phyloP scores from a whole-genome alignment of 2,329 filamentous ascomycete species.

The Xylaria sp. region DNA sequence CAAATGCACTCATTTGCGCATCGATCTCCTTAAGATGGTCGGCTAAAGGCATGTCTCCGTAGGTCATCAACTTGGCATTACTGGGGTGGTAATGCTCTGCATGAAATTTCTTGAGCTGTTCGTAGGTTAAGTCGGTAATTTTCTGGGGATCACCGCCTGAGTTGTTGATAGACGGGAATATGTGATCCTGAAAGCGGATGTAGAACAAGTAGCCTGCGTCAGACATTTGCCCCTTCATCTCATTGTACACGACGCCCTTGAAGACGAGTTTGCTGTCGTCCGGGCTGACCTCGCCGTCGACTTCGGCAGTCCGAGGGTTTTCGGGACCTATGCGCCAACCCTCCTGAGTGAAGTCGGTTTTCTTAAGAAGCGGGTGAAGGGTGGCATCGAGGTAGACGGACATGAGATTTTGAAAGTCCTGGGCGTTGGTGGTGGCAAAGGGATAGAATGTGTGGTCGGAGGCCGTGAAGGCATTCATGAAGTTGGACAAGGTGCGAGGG shows the following conservation, averaged over 20 bases:
- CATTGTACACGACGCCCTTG: conserved; percentile 98
- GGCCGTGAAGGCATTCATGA: conserved; percentile 99
- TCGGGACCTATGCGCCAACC: conserved; percentile 96
- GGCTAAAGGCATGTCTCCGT: conserved; percentile 87
- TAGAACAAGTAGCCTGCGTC: conserved; percentile 97
- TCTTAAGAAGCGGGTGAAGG: conserved; percentile 86
- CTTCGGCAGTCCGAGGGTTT: conserved; percentile 72
- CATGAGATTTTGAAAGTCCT: conserved; percentile 96
- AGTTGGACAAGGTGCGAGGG: conserved; percentile 96
- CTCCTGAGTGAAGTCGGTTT: conserved; percentile 94
- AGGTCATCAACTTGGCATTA: conserved; percentile 95
- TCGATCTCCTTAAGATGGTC: conserved; percentile 85
- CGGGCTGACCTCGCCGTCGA: conserved; percentile 55
- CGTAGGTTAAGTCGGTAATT: conserved; percentile 94
- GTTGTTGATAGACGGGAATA: conserved; percentile 94
- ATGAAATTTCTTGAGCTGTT: conserved; percentile 89
- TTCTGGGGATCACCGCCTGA: conserved; percentile 96
- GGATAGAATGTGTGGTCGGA: conserved; percentile 97
- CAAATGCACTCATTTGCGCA: conserved; percentile 77
- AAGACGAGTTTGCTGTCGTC: conserved; percentile 81
- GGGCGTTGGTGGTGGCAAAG: conserved; percentile 94
- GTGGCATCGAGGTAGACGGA: conserved; percentile 97
- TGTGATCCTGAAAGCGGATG: conserved; percentile 92
- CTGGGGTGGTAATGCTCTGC: conserved; percentile 95
- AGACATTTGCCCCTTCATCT: conserved; percentile 99